Base-by-base conservation (phyloP, 768 basidiomycete genomes). In the Coprinellus micaceus region DNA sequence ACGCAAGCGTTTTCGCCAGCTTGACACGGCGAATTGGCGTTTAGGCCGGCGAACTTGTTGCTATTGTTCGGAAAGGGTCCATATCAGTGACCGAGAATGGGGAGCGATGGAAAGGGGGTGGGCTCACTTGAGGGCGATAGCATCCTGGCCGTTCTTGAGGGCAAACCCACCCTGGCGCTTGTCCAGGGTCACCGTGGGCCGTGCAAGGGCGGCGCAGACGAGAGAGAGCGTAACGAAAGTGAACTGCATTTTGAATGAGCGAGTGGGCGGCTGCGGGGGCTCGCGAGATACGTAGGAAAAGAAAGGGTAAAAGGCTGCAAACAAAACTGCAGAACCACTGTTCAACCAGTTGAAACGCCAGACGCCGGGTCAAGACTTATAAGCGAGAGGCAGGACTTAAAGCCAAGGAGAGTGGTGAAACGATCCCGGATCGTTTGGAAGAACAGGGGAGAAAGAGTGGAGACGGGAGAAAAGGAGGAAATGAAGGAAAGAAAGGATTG, bases 1-100 rank as follows among this genome's bases (percentile, higher is more conserved):
- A 83, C 66, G 61, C 85, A 87, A 7, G 82, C 81, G 37, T 76
- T 62, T 47, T 78, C 67, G 15, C 76, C 70, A 7, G 60, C 64
- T 37, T 71, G 72, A 56, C 77, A 74, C 12, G 76, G 62, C 11
- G 70, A 70, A 37, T 64, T 56, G 47, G 70, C 56, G 17, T 61
- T 69, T 48, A 75, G 67, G 6, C 64, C 67, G 59, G 68, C 65
- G 59, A 76, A 74, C 46, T 72, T 60, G 28, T 70, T 60, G 59
- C 74, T 77, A 41, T 33, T 33, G 33, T 33, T 6, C 22, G 56
- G 24, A 24, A 26, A 15, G 21, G 21, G 24, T 21, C 53, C 44
- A 46, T 22, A 28, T 54, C 15, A 26, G 12, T 26, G 39, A 17
- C 50, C 39, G 24, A n/a, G n/a, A n/a, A n/a, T 15, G 25, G 24